Evolutionary conservation across 768 basidiomycete genomes (phyloP), one percentile per base, ranked within the genome.

Genomic region (Lenzites betulinus): DNA sequence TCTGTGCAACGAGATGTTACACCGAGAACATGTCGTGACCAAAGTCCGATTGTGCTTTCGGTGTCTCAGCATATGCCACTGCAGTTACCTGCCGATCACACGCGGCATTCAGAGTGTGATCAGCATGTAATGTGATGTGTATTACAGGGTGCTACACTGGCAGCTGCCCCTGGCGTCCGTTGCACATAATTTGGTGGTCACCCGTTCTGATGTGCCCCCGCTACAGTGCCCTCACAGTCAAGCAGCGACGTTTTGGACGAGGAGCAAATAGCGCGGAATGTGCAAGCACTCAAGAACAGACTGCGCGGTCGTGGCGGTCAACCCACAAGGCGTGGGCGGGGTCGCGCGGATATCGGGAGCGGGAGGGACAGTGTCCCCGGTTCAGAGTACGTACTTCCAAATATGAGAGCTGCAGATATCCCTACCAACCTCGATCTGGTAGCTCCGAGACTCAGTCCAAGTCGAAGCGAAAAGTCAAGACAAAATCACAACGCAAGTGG

Each of bases 251-350:
- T 84, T 2, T 81, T 83, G 42, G 93, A 95, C 63, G 93, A 92
- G 59, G 90, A 96, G 69, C 87, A 94, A 67, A 98, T 98, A 62
- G 87, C 95, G 3, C 82, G 92, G 65, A 97, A 95, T 69, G 91
- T 97, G 1, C 89, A 94, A 66, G 92, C 92, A 0, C 79, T 99
- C 54, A 97, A 95, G 74, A 88, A 83, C 53, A 82, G 93, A 33
- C 74, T 97, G 51, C 90, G 92, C 55, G 90, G 90, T 26, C 80
- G 88, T 53, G 89, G 88, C 0, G 85, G 84, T 2, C 76, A 85
- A 59, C 80, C 85, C 57, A 80, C 82, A 20, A 80, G 83, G 46
- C 79, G 81, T 56, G 74, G 78, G 41, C 69, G 68, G 39, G 75
- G 79, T 59, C 81, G 84, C 59, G 74, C 81, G 61, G 77, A 80